Conservation (phyloP, 2,329 filamentous ascomycete genomes). For the Diaporthe sp. region DNA sequence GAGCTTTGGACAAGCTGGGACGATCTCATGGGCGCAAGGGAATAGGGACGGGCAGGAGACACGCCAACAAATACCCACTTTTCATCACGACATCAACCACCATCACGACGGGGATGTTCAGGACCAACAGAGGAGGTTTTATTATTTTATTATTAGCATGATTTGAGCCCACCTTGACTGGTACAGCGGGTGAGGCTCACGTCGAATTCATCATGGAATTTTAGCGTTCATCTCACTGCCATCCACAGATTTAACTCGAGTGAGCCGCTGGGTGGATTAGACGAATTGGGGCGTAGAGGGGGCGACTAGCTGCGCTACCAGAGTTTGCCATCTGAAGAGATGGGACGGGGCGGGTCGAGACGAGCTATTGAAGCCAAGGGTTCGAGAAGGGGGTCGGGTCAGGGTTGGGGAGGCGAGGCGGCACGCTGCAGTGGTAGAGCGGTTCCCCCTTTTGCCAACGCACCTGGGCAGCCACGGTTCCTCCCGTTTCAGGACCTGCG, state of each 20-base stretch:
- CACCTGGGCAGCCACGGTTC: not conserved
- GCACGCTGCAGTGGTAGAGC: not conserved
- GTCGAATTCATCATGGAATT: constrained; percentile 16
- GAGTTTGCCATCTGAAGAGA: not conserved
- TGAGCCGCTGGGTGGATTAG: not conserved
- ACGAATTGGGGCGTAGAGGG: not conserved
- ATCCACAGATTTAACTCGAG: not conserved
- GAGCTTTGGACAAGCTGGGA: constrained; percentile 16
- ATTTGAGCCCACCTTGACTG: not conserved
- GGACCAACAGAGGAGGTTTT: constrained; percentile 18
- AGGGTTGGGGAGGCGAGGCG: not conserved
- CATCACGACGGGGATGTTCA: constrained; percentile 25
- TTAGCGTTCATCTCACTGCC: constrained; percentile 26
- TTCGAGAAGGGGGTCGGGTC: constrained; percentile 12
- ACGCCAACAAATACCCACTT: constrained; percentile 23
- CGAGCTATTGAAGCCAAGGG: constrained; percentile 35
- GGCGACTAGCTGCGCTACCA: not conserved
- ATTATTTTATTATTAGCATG: constrained; percentile 27
- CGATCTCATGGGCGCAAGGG: not conserved
- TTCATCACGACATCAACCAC: constrained; percentile 10
- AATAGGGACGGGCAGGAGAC: not conserved
- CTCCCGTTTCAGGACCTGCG: constrained; percentile 24
- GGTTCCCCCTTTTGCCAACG: not conserved
- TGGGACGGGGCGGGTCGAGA: constrained; percentile 33
- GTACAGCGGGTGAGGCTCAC: constrained; percentile 5